Evolutionary conservation across 495 filamentous ascomycete genomes (phyloP), one percentile per base, ranked within the genome.

Genomic region (Hypomontagnella monticulosa): DNA sequence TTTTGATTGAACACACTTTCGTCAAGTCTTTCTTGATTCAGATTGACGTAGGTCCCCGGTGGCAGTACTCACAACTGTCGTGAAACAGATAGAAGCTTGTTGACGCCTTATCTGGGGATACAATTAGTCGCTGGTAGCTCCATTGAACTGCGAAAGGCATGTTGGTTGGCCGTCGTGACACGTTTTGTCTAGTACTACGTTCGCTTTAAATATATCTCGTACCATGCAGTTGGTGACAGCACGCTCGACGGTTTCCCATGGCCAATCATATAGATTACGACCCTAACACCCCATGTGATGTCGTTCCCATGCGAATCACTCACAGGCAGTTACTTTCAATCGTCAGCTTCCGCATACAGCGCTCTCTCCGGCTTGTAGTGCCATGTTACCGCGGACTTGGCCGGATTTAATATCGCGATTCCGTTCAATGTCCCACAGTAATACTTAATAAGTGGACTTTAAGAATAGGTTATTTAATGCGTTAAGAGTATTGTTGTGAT

Each of bases 171-270:
- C 11, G 40, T 48, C 42, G 10, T 20, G 12, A 54, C 41, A 11
- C 18, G 18, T 18, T 15, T 11, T 23, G n/a, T 32, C 19, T 20
- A 23, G 66, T 63, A 46, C 43, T 50, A 55, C 59, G 8, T 9
- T 38, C 33, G 30, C n/a, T 37, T 53, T 52, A 50, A 56, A 60
- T 60, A 55, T 54, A 60, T 37, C 47, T 36, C 16, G 38, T 38
- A 46, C 33, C 34, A 69, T 55, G 49, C 59, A 50, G 58, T 63
- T 59, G 54, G 65, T 54, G 19, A 23, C 49, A 50, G 41, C 41
- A 51, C 20, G 42, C 23, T 27, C 36, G 18, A 44, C 23, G 7
- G 43, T 41, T 20, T 14, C 2, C 48, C 33, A 19, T 57, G 33
- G 32, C 57, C 52, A 66, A 61, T 56, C 56, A 49, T 50, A 41